Base-by-base conservation (phyloP, 148 eudicot genomes). In the Silene conica region DNA sequence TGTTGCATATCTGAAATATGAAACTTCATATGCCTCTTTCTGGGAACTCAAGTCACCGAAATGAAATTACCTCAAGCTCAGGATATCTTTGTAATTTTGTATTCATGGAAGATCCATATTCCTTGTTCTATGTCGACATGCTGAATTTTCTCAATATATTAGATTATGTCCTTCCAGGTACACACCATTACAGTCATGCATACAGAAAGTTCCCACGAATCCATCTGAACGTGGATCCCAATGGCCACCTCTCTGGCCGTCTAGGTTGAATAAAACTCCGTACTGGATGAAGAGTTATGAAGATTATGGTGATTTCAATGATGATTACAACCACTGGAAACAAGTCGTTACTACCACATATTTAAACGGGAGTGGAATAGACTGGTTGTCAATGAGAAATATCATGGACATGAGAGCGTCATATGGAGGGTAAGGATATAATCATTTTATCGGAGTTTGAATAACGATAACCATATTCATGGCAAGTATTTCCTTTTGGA, bases 331-430 rank as follows among this genome's bases (percentile, higher is more conserved):
- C 66, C 89, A 80, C 83, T 90, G 95, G 95, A 88, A 86, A 79
- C 75, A 73, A 22, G 81, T 88, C 62, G 80, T 86, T 57, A 67
- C 81, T 55, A 78, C 74, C 59, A 86, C 89, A 68, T 90, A 90
- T 81, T 10, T 86, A 73, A 81, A 81, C 74, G 92, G 86, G 25
- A 68, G 87, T 80, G 95, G 95, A 78, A 83, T 90, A 21, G 82
- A 76, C 61, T 88, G 90, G 95, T 71, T 86, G 63, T 67, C 81
- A 2, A 85, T 90, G 71, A 88, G 95, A 79, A 90, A 90, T 80
- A 85, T 86, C 74, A 90, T 90, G 95, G 95, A 90, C 83, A 90
- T 88, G 95, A 88, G 77, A 60, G 89, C 95, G 73, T 64, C 81
- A 52, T 90, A 90, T 78, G 95, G 95, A 83, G 95, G 95, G 95